A percentile compares a stretch with the other conserved stretches of the same genome.
Conservation (phyloP, 768 basidiomycete genomes). For the Trametes cingulata region DNA sequence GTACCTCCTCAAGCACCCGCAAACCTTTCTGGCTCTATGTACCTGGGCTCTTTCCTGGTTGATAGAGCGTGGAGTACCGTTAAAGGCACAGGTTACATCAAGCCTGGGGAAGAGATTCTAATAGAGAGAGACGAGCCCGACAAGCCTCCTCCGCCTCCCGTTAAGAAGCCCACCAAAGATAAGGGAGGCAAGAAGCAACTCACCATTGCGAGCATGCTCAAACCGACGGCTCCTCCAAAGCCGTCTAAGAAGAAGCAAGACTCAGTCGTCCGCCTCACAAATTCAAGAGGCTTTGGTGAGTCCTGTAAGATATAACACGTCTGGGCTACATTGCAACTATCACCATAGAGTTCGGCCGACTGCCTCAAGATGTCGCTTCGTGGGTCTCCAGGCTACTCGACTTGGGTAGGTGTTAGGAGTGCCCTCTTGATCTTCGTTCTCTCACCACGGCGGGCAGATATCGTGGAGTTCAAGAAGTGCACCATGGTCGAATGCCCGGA, state of each 20-base stretch:
- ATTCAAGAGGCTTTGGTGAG: constrained; percentile 64
- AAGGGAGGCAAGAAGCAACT: constrained; percentile 60
- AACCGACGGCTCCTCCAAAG: constrained; percentile 48
- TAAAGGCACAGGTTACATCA: constrained; percentile 70
- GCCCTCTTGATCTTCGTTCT: neutral
- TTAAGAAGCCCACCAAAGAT: constrained; percentile 31
- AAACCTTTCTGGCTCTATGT: constrained; percentile 38
- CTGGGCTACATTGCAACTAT: neutral
- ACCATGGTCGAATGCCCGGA: constrained; percentile 80
- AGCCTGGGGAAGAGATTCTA: constrained; percentile 56
- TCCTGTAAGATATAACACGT: neutral
- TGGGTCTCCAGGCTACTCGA: constrained; percentile 81
- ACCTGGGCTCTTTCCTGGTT: constrained; percentile 69
- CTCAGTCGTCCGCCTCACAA: constrained; percentile 67
- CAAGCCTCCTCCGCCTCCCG: constrained; percentile 24
- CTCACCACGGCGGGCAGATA: constrained; percentile 38
- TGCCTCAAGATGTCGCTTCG: constrained; percentile 66
- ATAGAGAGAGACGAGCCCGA: constrained; percentile 57
- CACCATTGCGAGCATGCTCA: constrained; percentile 66
- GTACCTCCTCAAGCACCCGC: neutral
- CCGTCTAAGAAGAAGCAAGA: constrained; percentile 58
- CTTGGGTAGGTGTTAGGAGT: constrained; percentile 44
- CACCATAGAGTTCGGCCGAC: constrained; percentile 68
- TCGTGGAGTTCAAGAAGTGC: constrained; percentile 66
- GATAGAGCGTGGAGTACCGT: constrained; percentile 80